Percentiles rank a stretch among this genome's conserved stretches.
Evolutionary conservation across 257 asterid species (phyloP).

Genomic region (Nicotiana sylvestris): DNA sequence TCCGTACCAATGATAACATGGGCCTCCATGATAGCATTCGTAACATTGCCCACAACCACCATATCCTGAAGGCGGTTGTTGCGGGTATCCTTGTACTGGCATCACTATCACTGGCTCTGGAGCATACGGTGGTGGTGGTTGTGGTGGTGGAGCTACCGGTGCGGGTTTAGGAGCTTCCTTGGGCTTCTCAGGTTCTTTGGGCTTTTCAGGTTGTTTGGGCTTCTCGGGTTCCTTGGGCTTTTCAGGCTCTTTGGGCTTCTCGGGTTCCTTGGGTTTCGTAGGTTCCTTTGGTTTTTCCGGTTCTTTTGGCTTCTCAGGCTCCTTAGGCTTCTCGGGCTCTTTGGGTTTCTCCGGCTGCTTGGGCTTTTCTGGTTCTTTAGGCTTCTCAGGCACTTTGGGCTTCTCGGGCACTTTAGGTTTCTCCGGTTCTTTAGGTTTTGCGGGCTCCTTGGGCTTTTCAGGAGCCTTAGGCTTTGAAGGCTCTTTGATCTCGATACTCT

Average conservation of each 20-base stretch:
- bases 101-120: constrained; percentile 23
- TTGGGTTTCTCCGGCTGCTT: constrained; percentile 21
- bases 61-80: constrained; percentile 8
- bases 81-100: constrained; percentile 42
- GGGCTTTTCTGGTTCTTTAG: not conserved
- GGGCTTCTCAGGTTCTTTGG: constrained; percentile 13
- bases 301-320: not conserved
- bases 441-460: constrained; percentile 17
- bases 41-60: constrained; percentile 29
- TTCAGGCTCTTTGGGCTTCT: constrained; percentile 22
- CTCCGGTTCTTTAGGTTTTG: constrained; percentile 2
- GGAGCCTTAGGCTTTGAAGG: constrained; percentile 21
- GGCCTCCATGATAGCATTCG: constrained; percentile 13
- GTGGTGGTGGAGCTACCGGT: constrained; percentile 1
- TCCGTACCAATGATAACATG: constrained; percentile 49
- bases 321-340: constrained; percentile 20
- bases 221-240: not conserved
- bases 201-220: constrained; percentile 23
- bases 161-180: constrained; percentile 3
- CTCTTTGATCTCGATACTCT: constrained; percentile 57
- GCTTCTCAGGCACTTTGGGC: constrained; percentile 25
- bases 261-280: constrained; percentile 11
- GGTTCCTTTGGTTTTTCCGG: not conserved
- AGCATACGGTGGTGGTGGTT: constrained; percentile 5
- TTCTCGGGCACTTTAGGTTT: constrained; percentile 15